Evolutionary conservation across 306 rosid species (phyloP), one percentile per base, ranked within the genome.

Genomic region (Cicer arietinum): DNA sequence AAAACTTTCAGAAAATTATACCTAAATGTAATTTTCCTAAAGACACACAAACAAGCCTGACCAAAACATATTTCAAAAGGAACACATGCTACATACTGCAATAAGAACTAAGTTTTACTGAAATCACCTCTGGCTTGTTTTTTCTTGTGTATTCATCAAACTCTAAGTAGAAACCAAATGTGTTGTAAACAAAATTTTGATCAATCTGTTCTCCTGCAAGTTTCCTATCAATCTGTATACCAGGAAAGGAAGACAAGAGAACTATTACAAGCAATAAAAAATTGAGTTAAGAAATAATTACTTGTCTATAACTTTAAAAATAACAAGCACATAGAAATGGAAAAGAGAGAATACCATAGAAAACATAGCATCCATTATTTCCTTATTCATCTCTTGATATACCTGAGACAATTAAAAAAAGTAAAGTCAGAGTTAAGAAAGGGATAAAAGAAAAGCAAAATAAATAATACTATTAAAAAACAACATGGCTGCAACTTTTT

Each of bases 171-270:
- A 90, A 85, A 79, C 86, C 93, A 56, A 89, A 71, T 44, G 85
- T 85, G 78, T 86, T 84, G 79, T 85, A 85, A 71, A 86, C 61
- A 54, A 92, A 68, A 80, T 89, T 83, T 62, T 73, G 79, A 59
- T 92, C 91, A 56, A 88, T 86, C 82, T 86, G 79, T 85, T 88
- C 89, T 77, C 89, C 91, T 54, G 90, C 91, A 40, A 85, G 89
- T 72, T 84, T 86, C 72, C 79, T 83, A 75, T 82, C 90, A 73
- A 86, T 86, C 97, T 88, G 52, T 3, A 39, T 22, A 57, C 56
- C 67, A 57, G 13, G n/a, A 57, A 72, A 56, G 16, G 75, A 77
- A 41, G 35, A 70, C 9, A 3, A 48, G 41, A 59, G 44, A 57
- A 10, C 14, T 20, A 59, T 45, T 40, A 54, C 14, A 41, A 10